phyloP scores from a whole-genome alignment of 192 early-diverging fungal species.

The Podochytrium sp. region DNA sequence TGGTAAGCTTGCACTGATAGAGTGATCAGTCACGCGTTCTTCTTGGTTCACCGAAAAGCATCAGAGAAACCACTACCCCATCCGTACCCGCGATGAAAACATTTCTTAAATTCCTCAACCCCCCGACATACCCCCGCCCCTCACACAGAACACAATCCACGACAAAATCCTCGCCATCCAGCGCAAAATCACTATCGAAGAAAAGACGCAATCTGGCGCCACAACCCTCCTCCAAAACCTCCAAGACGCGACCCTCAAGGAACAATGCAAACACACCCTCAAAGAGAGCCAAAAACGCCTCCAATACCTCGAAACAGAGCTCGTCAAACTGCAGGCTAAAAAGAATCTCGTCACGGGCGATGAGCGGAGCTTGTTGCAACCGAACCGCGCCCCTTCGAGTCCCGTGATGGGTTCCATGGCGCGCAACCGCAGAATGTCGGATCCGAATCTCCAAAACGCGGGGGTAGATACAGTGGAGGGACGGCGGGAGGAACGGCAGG shows the following conservation, averaged over 20 bases:
- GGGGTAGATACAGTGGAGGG: background rate
- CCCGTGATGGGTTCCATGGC: background rate
- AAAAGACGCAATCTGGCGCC: slow-evolving; percentile 73
- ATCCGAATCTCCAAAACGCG: slow-evolving; percentile 11
- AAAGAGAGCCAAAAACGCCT: slow-evolving; percentile 46
- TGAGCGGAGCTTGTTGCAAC: background rate
- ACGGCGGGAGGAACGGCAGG: background rate
- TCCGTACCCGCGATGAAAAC: too few relatives aligned
- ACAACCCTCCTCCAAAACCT: slow-evolving; percentile 71
- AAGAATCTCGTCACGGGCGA: slow-evolving; percentile 27
- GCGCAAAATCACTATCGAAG: slow-evolving; percentile 72
- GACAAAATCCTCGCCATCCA: slow-evolving; percentile 7
- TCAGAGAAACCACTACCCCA: too few relatives aligned
- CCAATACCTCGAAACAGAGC: slow-evolving; percentile 40
- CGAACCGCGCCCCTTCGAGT: background rate
- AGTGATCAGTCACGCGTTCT: too few relatives aligned
- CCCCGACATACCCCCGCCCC: too few relatives aligned
- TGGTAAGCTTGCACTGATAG: too few relatives aligned
- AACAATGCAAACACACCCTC: slow-evolving; percentile 72
- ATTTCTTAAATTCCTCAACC: too few relatives aligned
- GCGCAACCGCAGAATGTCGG: slow-evolving; percentile 4
- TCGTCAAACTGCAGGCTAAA: slow-evolving; percentile 36
- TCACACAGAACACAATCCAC: too few relatives aligned
- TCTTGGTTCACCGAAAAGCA: too few relatives aligned
- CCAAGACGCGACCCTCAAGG: slow-evolving; percentile 69